Evolutionary conservation across 768 basidiomycete species (phyloP), one percentile per base, ranked within the genome.

Genomic region (Phlebiopsis gigantea): DNA sequence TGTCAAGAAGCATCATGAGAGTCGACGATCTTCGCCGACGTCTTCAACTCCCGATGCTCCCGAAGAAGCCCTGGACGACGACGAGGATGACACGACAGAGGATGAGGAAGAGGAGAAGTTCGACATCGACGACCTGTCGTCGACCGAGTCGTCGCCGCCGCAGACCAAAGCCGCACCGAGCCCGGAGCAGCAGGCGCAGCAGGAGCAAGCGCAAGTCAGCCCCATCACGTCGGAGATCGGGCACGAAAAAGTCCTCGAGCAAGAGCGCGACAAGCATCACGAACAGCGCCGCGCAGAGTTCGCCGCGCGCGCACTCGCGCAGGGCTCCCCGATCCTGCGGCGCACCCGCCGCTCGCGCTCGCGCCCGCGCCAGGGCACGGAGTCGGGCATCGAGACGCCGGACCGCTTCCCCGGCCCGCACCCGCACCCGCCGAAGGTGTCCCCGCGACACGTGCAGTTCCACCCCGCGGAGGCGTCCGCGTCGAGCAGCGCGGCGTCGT

Each of bases 41-140:
- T 41, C 59, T 25, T 47, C 42, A 17, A 52, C 53, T 34, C 31
- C 15, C 52, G 72, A 69, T 4, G 77, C 79, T 29, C 82, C 82
- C 53, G 75, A 75, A 17, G 79, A 80, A 25, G 67, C 57, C 44
- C 10, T 43, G 7, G 63, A 66, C 5, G 67, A 70, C 10, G 77
- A 79, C 21, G 77, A 61, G 2, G 69, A 70, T 1, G 72, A 73
- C 3, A 75, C 76, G 2, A 75, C 73, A 0, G 76, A 75, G 15
- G 78, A 83, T 5, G 84, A 85, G 25, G 84, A 90, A 26, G 80
- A 82, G 34, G 90, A 93, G 66, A 82, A 80, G 63, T 98, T 85
- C 71, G 97, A 99, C 69, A 98, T 98, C 52, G 90, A 97, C 63
- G 95, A 98, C 71, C 66, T 71, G 22, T 88, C 87, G 19, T 86